Evolutionary conservation across 257 asterid genomes (phyloP), one percentile per base, ranked within the genome.

Genomic region (Rhazya stricta): DNA sequence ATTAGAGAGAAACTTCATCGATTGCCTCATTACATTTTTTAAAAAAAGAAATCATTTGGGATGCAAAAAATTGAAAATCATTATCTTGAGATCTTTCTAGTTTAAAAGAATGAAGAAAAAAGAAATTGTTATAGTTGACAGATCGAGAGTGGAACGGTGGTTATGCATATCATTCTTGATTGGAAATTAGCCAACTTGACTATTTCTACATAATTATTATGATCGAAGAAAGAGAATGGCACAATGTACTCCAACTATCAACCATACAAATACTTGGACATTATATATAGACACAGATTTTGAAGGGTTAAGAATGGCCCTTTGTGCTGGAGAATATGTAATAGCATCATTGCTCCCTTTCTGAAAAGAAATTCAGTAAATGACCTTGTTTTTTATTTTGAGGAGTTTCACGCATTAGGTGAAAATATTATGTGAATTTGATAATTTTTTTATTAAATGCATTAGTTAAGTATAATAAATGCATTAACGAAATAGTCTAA

Each of bases 1-100:
- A 63, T 63, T 76, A 41, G 43, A 72, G 41, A 69, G 4, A 37
- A 27, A 57, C 39, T 37, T 78, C 75, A 78, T 62, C 45, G 12
- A 41, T 63, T 54, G 51, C 11, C 53, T 77, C 73, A 71, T 71
- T 23, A 10, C n/a, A n/a, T n/a, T n/a, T n/a, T n/a, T n/a, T n/a
- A n/a, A n/a, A n/a, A n/a, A n/a, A n/a, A n/a, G n/a, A n/a, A n/a
- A n/a, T n/a, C n/a, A n/a, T n/a, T n/a, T n/a, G n/a, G n/a, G n/a
- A n/a, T n/a, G n/a, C n/a, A 21, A 19, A 21, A 41, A 41, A 39
- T 6, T 41, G 9, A 36, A 67, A 67, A 11, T 41, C 9, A 41
- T 19, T 23, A 41, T 67, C 15, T 67, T 37, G 30, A 12, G 32
- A 67, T 9, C 16, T 6, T 67, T 67, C n/a, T n/a, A 23, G 1